Evolutionary conservation across 805 yeast genomes (phyloP).

Genomic region (Metschnikowia koreensis): DNA sequence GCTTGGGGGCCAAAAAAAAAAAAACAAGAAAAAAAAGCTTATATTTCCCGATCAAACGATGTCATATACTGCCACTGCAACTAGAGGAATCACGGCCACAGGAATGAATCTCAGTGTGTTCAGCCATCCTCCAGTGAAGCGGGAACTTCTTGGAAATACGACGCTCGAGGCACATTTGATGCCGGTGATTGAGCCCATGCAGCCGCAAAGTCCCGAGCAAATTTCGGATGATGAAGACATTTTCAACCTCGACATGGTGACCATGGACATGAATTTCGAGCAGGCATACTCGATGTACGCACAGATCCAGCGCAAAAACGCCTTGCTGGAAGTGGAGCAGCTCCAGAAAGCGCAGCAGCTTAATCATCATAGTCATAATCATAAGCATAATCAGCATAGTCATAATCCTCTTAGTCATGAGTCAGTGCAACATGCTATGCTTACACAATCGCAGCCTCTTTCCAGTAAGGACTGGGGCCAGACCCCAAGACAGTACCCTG

Average conservation of each 20-base stretch:
- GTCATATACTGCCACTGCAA: constrained; percentile 20
- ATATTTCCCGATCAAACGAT: background rate
- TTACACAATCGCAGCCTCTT: background rate
- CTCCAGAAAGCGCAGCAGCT: constrained; percentile 38
- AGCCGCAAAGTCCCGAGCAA: constrained; percentile 3
- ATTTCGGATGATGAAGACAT: constrained; percentile 19
- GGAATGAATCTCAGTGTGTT: constrained; percentile 16
- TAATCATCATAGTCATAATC: constrained; percentile 20
- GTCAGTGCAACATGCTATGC: background rate
- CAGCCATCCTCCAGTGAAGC: constrained; percentile 13
- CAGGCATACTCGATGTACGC: constrained; percentile 43
- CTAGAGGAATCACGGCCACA: constrained; percentile 12
- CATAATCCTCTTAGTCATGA: background rate
- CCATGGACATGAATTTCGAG: constrained; percentile 45
- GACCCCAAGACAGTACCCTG: constrained; percentile 8
- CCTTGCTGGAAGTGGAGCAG: constrained; percentile 33
- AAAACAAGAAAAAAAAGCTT: background rate
- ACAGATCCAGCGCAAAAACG: constrained; percentile 38
- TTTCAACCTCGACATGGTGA: constrained; percentile 31
- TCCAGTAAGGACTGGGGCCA: constrained; percentile 7
- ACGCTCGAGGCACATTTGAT: background rate
- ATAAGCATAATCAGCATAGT: background rate
- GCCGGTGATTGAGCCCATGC: constrained; percentile 1
- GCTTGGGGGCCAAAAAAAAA: no score
- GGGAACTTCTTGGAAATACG: background rate